Conservation (phyloP, 2,329 filamentous ascomycete genomes). For the Cryphonectria parasitica region DNA sequence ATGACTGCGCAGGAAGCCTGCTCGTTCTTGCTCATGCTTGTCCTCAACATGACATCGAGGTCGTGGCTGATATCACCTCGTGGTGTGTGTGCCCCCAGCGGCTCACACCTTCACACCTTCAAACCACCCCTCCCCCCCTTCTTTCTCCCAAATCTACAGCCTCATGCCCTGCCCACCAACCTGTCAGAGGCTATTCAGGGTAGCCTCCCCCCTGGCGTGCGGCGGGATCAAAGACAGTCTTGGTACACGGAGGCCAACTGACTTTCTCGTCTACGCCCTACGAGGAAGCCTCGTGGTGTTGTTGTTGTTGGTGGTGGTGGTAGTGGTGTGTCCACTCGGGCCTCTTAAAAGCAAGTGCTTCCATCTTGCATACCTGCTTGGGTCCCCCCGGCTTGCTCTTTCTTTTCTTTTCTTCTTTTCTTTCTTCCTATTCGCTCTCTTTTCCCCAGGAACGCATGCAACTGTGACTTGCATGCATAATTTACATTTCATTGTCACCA, state of each 20-base stretch:
- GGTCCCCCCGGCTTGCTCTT: conserved; percentile 12
- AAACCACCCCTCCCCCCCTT: too few species aligned
- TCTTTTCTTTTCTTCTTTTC: conserved; percentile 11
- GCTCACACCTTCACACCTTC: conserved; percentile 16
- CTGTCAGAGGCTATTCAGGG: conserved; percentile 1
- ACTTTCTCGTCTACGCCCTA: conserved; percentile 13
- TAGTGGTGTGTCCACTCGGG: conserved; percentile 16
- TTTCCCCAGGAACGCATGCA: conserved; percentile 20
- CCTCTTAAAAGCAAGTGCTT: conserved; percentile 29
- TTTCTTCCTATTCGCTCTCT: conserved; percentile 25
- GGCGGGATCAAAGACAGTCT: neutral
- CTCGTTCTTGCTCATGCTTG: conserved; percentile 20
- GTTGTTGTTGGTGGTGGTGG: too few species aligned
- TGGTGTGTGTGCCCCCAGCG: conserved; percentile 23
- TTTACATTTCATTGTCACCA: conserved; percentile 17
- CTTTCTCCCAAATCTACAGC: conserved; percentile 23
- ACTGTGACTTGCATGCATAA: conserved; percentile 24
- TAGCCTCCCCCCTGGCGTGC: too few species aligned
- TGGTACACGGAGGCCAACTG: conserved; percentile 12
- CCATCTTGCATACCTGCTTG: conserved; percentile 12
- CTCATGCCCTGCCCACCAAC: conserved; percentile 23
- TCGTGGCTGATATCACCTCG: conserved; percentile 26
- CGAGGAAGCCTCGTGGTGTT: conserved; percentile 18
- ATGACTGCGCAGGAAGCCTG: conserved; percentile 4
- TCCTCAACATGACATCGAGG: conserved; percentile 23